Evolutionary conservation across 2,329 filamentous ascomycete species (phyloP), one percentile per base, ranked within the genome.

Genomic region (Talaromyces funiculosus): DNA sequence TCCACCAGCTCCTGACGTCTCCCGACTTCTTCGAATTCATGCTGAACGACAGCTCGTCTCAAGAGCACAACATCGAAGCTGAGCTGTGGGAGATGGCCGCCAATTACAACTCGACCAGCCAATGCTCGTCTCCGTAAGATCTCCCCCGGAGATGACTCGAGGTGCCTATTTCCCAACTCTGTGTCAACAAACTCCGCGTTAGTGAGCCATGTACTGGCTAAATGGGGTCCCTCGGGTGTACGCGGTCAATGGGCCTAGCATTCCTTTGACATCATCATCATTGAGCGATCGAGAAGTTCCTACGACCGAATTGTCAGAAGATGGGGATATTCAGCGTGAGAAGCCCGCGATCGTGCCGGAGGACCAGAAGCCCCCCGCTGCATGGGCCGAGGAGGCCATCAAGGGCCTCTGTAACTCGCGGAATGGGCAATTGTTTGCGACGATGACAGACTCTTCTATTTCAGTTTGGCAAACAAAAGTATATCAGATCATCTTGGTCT

Each of bases 401-500:
- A 78, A 90, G 63, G 89, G 90, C 6, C 79, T 96, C 58, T 86
- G 86, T 64, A 84, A 92, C 42, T 90, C 92, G 2, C 86, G 92
- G 47, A 87, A 84, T 60, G 92, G 92, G 42, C 88, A 92, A 69
- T 78, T 89, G 63, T 97, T 99, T 76, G 90, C 90, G 56, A 91
- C 91, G 51, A 90, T 97, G 70, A 97, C 93, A 0, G 79, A 84
- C 4, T 90, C 90, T 1, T 89, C 90, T 12, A 85, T 99, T 73
- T 91, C 90, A n/a, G 83, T 99, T 66, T 99, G 94, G 94, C 94
- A 99, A 78, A 93, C 90, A 59, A 93, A 93, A 83, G 91, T 92
- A 81, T 62, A 20, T 29, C 53, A 56, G 33, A 53, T 20, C 45
- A 6, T 45, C 18, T 53, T 59, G 35, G 62, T 69, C 65, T 29